Evolutionary conservation across 108 stramenopile species (phyloP).

Genomic region (Cyclotella cryptica): DNA sequence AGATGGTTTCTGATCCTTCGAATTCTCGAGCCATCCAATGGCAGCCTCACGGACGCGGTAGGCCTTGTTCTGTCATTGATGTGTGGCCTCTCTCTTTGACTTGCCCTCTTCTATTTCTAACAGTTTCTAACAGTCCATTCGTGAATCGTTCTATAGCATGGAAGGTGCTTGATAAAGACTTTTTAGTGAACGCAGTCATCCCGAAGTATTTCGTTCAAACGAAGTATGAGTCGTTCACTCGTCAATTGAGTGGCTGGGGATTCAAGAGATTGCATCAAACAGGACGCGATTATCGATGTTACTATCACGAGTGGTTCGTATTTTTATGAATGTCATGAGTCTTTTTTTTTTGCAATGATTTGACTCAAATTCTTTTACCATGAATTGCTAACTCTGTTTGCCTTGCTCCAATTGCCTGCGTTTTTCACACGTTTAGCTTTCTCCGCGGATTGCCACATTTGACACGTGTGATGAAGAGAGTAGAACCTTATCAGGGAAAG

Average conservation of each 20-base stretch:
- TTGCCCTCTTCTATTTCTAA: background rate
- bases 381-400: no score
- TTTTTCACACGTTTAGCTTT: slow-evolving; percentile 4
- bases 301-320: slow-evolving; percentile 39
- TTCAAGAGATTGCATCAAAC: no score
- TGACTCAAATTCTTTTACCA: no score
- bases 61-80: background rate
- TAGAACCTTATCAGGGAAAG: slow-evolving; percentile 26
- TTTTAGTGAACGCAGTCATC: slow-evolving; percentile 32
- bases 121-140: background rate
- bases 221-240: slow-evolving; percentile 48
- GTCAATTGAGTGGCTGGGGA: no score
- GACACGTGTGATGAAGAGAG: slow-evolving; percentile 38
- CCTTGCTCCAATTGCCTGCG: background rate
- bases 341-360: no score
- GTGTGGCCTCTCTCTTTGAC: background rate
- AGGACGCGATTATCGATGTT: slow-evolving; percentile 27
- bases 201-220: slow-evolving; percentile 69
- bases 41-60: slow-evolving; percentile 31
- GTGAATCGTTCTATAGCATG: slow-evolving; percentile 5
- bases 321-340: background rate
- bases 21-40: slow-evolving; percentile 37
- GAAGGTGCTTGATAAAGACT: slow-evolving; percentile 19
- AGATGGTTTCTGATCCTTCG: slow-evolving; percentile 21
- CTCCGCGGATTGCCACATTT: slow-evolving; percentile 30